Evolutionary conservation across 2,329 filamentous ascomycete genomes (phyloP).

Genomic region (Claviceps sp.): DNA sequence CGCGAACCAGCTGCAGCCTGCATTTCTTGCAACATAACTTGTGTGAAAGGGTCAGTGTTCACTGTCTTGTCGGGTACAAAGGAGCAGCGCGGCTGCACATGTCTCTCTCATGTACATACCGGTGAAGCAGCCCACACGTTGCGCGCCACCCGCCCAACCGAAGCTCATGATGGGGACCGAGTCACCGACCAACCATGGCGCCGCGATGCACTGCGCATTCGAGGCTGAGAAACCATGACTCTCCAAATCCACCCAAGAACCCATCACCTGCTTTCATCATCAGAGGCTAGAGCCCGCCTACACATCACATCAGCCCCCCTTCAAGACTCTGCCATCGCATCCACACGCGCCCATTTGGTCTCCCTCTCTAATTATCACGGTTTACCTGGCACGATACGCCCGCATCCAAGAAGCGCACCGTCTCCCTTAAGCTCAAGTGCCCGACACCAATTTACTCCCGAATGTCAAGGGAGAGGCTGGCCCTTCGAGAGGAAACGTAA

Average conservation of each 20-base stretch:
- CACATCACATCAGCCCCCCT: not conserved
- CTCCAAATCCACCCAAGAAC: not conserved
- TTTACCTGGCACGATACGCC: not conserved
- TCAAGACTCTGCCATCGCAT: not conserved
- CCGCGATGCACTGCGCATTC: constrained; percentile 6
- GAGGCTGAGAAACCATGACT: constrained; percentile 3
- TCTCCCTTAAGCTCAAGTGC: not conserved
- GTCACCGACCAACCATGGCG: constrained; percentile 6
- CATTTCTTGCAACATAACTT: not conserved
- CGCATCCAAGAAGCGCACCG: not conserved
- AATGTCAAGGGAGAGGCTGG: not conserved
- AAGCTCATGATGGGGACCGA: constrained; percentile 9
- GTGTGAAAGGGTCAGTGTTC: not conserved
- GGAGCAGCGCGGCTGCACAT: not conserved
- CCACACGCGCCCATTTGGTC: not conserved
- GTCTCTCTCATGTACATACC: not conserved
- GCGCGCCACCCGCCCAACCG: not conserved
- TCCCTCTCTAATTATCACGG: not conserved
- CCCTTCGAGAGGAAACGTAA: not conserved
- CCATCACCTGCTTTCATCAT: not conserved
- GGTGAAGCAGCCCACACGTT: not conserved
- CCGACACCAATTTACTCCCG: not conserved
- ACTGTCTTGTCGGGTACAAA: not conserved
- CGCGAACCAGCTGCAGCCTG: not conserved
- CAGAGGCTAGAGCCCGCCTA: not conserved